Evolutionary conservation across 164 flowering plant genomes (phyloP).

Genomic region (Pachysandra terminalis): DNA sequence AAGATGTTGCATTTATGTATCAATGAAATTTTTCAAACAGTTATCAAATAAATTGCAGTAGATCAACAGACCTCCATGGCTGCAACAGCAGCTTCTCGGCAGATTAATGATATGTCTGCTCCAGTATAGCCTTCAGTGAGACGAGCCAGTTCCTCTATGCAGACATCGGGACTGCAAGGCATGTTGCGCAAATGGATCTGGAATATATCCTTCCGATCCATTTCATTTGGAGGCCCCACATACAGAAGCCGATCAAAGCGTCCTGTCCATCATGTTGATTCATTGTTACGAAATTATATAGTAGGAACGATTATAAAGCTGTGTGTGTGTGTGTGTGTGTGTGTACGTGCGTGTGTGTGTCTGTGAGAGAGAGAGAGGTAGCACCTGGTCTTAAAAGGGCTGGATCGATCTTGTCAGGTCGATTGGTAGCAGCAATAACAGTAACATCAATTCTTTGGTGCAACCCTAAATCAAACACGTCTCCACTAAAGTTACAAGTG

Average conservation of each 20-base stretch:
- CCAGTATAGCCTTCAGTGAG: slow-evolving; percentile 85
- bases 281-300: background rate
- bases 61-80: slow-evolving; percentile 62
- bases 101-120: slow-evolving; percentile 77
- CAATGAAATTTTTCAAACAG: background rate
- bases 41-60: background rate
- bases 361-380: slow-evolving; percentile 4
- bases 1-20: slow-evolving; percentile 1
- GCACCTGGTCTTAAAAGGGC: slow-evolving; percentile 94
- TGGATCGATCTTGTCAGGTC: slow-evolving; percentile 94
- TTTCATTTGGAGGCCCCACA: slow-evolving; percentile 83
- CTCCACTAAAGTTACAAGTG: background rate
- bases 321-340: too few relatives aligned
- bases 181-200: slow-evolving; percentile 62
- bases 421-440: slow-evolving; percentile 97
- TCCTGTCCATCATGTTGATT: slow-evolving; percentile 40
- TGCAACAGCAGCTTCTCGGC: slow-evolving; percentile 72
- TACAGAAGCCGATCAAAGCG: slow-evolving; percentile 91
- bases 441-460: slow-evolving; percentile 83
- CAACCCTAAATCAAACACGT: slow-evolving; percentile 49
- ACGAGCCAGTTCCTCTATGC: slow-evolving; percentile 52
- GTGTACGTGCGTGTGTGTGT: too few relatives aligned
- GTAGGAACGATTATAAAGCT: background rate
- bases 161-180: slow-evolving; percentile 66
- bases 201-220: slow-evolving; percentile 77